Percentiles rank a stretch among this genome's conserved stretches.
Evolutionary conservation across 768 basidiomycete species (phyloP).

Genomic region (Lactarius sanguifluus): DNA sequence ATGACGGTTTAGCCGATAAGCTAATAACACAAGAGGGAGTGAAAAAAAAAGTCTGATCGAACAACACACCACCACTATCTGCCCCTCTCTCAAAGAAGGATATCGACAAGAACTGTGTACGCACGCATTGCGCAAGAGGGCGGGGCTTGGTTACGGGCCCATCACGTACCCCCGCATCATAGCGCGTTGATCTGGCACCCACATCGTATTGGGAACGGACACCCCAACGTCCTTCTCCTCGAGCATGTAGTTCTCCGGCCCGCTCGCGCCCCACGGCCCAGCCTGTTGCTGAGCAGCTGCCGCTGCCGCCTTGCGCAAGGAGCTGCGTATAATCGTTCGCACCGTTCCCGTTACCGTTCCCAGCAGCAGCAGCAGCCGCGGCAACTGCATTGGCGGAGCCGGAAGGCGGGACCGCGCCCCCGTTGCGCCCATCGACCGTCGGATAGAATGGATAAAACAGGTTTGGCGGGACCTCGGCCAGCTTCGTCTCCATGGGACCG

Average conservation of each 20-base stretch:
- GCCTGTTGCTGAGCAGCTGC: conserved; percentile 44
- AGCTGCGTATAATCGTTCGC: conserved; percentile 51
- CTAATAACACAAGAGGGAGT: neutral
- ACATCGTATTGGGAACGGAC: conserved; percentile 15
- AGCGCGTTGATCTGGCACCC: conserved; percentile 25
- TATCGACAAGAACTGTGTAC: neutral
- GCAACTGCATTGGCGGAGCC: conserved; percentile 9
- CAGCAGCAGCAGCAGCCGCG: conserved; percentile 5
- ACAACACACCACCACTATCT: neutral
- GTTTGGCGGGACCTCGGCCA: conserved; percentile 66
- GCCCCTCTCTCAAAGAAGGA: neutral
- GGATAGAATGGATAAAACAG: conserved; percentile 82
- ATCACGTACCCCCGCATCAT: conserved; percentile 24
- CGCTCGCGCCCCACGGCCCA: conserved; percentile 53
- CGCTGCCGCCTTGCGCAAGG: conserved; percentile 60
- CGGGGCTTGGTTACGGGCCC: neutral
- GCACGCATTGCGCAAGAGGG: neutral
- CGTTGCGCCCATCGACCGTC: conserved; percentile 39
- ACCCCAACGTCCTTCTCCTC: conserved; percentile 55
- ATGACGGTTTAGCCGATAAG: neutral
- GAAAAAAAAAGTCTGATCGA: neutral
- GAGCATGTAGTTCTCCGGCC: conserved; percentile 64
- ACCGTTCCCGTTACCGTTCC: conserved; percentile 25
- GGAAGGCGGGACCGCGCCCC: conserved; percentile 21
- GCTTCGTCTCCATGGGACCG: conserved; percentile 33